Percentiles rank a stretch among this genome's conserved stretches.
These are phyloP conservation scores for Nannochloris sp. DNA, from an alignment of 139 green algal species.

Conservation along the genomic window DNA sequence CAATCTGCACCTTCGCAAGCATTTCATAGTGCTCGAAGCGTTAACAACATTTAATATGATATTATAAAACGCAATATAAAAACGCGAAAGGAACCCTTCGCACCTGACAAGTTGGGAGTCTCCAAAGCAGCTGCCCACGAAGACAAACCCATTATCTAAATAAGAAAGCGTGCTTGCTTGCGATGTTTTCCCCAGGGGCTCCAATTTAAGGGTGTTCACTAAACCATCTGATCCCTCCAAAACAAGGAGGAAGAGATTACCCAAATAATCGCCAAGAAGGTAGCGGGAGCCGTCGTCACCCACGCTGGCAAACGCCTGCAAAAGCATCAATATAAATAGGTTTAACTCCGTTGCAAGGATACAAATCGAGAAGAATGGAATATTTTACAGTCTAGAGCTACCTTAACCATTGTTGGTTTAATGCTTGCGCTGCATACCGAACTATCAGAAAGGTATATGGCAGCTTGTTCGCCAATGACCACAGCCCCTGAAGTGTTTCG, in stretches of 20 bases:
- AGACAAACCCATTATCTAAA: constrained; percentile 90
- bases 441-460: constrained; percentile 48
- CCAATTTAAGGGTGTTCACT: constrained; percentile 67
- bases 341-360: too few species aligned
- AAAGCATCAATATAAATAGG: too few species aligned
- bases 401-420: constrained; percentile 9
- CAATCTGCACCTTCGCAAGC: constrained; percentile 64
- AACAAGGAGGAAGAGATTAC: constrained; percentile 78
- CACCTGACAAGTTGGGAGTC: constrained; percentile 77
- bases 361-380: too few species aligned
- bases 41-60: too few species aligned
- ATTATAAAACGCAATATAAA: neutral
- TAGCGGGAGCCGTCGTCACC: constrained; percentile 80
- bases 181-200: constrained; percentile 72
- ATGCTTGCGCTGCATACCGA: constrained; percentile 24
- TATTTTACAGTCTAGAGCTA: too few species aligned
- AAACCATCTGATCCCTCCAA: constrained; percentile 48
- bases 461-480: constrained; percentile 66
- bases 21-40: constrained; percentile 49
- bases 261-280: constrained; percentile 76
- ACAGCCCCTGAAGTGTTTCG: constrained; percentile 66
- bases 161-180: constrained; percentile 74
- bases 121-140: constrained; percentile 50
- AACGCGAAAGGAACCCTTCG: neutral
- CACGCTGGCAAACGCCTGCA: too few species aligned